Conservation (phyloP, 2,329 filamentous ascomycete species). For the Aureobasidium vineae region DNA sequence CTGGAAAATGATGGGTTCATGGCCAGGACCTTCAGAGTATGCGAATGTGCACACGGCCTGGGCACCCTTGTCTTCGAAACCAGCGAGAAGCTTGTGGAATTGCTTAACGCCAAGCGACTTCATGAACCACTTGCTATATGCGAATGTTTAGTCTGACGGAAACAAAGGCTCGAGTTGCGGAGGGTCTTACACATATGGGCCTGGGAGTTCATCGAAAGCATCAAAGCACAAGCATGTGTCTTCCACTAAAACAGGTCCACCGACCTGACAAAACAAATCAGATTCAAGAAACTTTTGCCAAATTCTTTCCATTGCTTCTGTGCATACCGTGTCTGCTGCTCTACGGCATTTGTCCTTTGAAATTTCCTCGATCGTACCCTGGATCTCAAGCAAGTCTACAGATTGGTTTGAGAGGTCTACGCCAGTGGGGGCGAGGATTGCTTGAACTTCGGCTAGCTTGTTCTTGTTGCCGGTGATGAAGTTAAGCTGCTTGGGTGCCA, state of each 20-base stretch:
- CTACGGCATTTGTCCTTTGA: constrained; percentile 80
- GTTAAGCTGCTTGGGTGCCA: constrained; percentile 62
- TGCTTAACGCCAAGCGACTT: constrained; percentile 75
- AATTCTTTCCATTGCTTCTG: neutral
- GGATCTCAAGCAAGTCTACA: constrained; percentile 83
- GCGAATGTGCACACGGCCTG: constrained; percentile 96
- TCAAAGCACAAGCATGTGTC: constrained; percentile 94
- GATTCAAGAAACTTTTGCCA: neutral
- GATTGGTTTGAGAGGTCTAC: constrained; percentile 72
- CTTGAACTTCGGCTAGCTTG: constrained; percentile 85
- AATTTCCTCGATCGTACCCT: constrained; percentile 90
- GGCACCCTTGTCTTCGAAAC: constrained; percentile 85
- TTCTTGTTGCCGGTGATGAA: constrained; percentile 98
- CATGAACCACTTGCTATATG: constrained; percentile 86
- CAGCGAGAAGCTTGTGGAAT: constrained; percentile 84
- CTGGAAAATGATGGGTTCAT: constrained; percentile 85
- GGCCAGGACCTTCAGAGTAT: constrained; percentile 80
- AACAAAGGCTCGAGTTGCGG: neutral
- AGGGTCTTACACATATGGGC: constrained; percentile 81
- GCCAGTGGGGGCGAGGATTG: constrained; percentile 66
- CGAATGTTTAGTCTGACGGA: constrained; percentile 5
- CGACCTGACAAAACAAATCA: constrained; percentile 55
- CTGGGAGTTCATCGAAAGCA: constrained; percentile 85
- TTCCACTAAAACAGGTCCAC: constrained; percentile 89
- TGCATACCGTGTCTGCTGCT: constrained; percentile 71